Evolutionary conservation across 179 eudicot genomes (phyloP), one percentile per base, ranked within the genome.

Genomic region (Beta lomatogona): DNA sequence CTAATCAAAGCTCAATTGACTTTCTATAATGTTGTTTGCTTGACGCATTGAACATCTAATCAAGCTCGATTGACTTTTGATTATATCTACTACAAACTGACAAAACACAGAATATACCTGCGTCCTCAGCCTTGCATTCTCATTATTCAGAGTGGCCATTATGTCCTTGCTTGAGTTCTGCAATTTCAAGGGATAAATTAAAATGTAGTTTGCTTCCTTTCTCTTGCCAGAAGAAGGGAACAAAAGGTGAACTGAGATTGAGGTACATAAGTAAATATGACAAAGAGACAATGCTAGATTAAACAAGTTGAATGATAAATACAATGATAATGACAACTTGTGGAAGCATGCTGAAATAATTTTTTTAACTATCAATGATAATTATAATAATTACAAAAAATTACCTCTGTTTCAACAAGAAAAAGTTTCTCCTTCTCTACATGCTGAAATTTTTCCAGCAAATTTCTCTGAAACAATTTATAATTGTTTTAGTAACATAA

Each of bases 351-450:
- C 7, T 48, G 52, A 48, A 48, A 6, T 5, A 46, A 9, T 31
- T 9, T 3, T 3, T 9, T 5, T 5, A 45, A 11, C 48, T 22
- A 52, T 21, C 4, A 46, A 21, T 21, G n/a, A 7, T 54, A 64
- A 81, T 1, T 57, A 45, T 64, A 13, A 57, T 12, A 6, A 53
- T 0, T 4, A 73, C 28, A 22, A 57, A 4, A 72, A 19, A 58
- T 73, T 90, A 92, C 97, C 97, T 93, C 93, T 82, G 88, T 87
- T 75, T 85, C 86, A 41, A 85, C 66, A 87, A 86, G 88, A 74
- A 77, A 45, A 76, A 76, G 86, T 83, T 85, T 89, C 82, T 91
- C 98, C 79, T 54, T 79, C 81, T 91, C 94, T 73, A 89, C 68
- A 76, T 86, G 87, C 71, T 82, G 87, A 81, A 88, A 54, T 74